Percentiles rank a stretch among this genome's conserved stretches.
Evolutionary conservation across 2,329 filamentous ascomycete genomes (phyloP).

Genomic region (Trichoderma harzianum): DNA sequence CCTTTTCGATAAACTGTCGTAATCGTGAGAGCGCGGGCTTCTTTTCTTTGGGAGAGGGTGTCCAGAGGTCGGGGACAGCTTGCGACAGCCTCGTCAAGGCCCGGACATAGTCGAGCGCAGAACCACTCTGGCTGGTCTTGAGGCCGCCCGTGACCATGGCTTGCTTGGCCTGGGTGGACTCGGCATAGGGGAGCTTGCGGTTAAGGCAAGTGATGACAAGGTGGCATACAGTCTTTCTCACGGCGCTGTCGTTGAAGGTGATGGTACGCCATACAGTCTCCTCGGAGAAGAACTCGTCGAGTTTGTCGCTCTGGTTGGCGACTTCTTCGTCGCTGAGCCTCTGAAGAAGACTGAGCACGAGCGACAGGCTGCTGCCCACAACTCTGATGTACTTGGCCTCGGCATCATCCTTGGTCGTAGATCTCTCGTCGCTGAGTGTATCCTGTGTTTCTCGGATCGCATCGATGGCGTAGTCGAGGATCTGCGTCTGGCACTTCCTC

Average conservation of each 20-base stretch:
- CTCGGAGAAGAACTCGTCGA: slow-evolving; percentile 64
- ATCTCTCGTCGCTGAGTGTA: slow-evolving; percentile 86
- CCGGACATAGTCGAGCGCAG: slow-evolving; percentile 67
- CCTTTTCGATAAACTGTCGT: slow-evolving; percentile 71
- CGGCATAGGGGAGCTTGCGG: slow-evolving; percentile 45
- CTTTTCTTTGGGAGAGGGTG: slow-evolving; percentile 46
- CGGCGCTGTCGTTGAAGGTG: slow-evolving; percentile 56
- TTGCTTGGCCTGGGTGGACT: slow-evolving; percentile 51
- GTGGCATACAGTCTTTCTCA: slow-evolving; percentile 51
- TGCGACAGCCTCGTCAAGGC: slow-evolving; percentile 65
- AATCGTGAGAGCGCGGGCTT: slow-evolving; percentile 56
- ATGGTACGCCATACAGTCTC: slow-evolving; percentile 66
- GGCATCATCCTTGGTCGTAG: slow-evolving; percentile 78
- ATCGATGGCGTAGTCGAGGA: slow-evolving; percentile 77
- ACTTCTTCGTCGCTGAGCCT: slow-evolving; percentile 51
- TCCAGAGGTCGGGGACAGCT: slow-evolving; percentile 70
- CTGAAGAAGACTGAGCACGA: slow-evolving; percentile 52
- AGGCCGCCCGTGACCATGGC: slow-evolving; percentile 71
- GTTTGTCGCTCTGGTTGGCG: slow-evolving; percentile 56
- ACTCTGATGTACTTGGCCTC: slow-evolving; percentile 83
- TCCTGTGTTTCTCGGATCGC: slow-evolving; percentile 76
- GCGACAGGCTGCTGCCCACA: slow-evolving; percentile 50
- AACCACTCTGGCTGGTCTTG: slow-evolving; percentile 68
- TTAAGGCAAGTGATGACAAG: slow-evolving; percentile 50
- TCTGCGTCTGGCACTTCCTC: slow-evolving; percentile 74